A percentile compares a stretch with the other conserved stretches of the same genome.
These are phyloP conservation scores for Didymella keratinophila DNA, from an alignment of 2,329 filamentous ascomycete species.

Conservation along the genomic window DNA sequence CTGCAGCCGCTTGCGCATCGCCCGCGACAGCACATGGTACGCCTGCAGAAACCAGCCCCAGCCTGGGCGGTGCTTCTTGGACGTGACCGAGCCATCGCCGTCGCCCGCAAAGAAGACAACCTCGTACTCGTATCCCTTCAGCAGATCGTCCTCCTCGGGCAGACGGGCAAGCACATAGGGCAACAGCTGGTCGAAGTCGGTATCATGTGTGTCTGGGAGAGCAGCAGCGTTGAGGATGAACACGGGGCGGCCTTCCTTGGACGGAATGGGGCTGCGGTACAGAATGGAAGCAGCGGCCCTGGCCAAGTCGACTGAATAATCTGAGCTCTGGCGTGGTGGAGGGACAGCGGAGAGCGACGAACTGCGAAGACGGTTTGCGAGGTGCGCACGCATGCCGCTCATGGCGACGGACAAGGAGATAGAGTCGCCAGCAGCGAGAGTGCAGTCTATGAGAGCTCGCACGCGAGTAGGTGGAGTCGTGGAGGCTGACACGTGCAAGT, in stretches of 20 bases:
- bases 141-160: constrained; percentile 63
- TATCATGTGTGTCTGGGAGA: constrained; percentile 62
- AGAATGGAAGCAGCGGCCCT: constrained; percentile 61
- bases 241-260: constrained; percentile 58
- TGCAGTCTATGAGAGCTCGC: background rate
- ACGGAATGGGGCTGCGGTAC: constrained; percentile 61
- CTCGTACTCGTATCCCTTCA: constrained; percentile 63
- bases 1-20: constrained; percentile 63
- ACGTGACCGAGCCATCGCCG: constrained; percentile 54
- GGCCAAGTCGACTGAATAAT: constrained; percentile 59
- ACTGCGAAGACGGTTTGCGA: constrained; percentile 50
- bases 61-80: constrained; percentile 59
- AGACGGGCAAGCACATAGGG: constrained; percentile 64
- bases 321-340: constrained; percentile 54
- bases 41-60: constrained; percentile 66
- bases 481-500: constrained; percentile 8
- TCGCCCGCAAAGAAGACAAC: constrained; percentile 66
- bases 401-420: constrained; percentile 31
- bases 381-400: constrained; percentile 50
- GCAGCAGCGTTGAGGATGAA: constrained; percentile 65
- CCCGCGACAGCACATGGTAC: constrained; percentile 63
- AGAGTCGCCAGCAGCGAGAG: background rate
- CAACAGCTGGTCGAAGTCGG: constrained; percentile 63
- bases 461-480: constrained; percentile 2
- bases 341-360: constrained; percentile 58